Conservation (phyloP, 108 stramenopile genomes). For the Hondaea fermentalgiana region DNA sequence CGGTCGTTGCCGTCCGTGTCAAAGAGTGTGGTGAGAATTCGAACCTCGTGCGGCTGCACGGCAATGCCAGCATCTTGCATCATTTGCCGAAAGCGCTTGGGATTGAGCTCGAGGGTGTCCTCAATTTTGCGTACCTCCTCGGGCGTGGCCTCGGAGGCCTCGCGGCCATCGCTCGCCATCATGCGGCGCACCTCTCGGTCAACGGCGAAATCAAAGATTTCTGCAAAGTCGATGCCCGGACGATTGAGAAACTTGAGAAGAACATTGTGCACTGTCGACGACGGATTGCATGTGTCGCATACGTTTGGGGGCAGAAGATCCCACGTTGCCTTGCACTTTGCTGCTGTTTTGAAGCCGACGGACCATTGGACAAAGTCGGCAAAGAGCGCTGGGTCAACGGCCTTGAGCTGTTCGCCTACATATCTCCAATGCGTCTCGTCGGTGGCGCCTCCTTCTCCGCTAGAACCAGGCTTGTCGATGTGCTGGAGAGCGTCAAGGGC, state of each 20-base stretch:
- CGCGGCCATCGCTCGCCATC: conserved; percentile 9
- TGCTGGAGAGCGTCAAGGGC: background rate
- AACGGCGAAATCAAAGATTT: background rate
- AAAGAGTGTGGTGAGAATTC: conserved; percentile 5
- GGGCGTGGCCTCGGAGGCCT: background rate
- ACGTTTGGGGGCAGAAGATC: background rate
- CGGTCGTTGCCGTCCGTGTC: background rate
- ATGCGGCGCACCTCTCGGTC: background rate
- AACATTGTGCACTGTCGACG: background rate
- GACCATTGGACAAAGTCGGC: background rate
- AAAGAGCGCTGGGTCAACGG: background rate
- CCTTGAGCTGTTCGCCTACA: conserved; percentile 8
- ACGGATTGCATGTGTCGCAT: background rate
- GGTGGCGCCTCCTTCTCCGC: background rate
- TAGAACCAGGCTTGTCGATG: background rate
- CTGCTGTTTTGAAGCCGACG: background rate
- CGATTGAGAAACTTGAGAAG: background rate
- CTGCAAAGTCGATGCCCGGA: background rate
- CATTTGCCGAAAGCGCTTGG: background rate
- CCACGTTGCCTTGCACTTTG: background rate
- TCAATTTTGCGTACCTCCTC: background rate
- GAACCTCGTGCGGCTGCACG: background rate
- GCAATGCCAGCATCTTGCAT: background rate
- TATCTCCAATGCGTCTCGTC: background rate
- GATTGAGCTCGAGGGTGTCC: background rate